Percentiles rank a stretch among this genome's conserved stretches.
Conservation (phyloP, 2,329 filamentous ascomycete species). For the Fusarium sp. region DNA sequence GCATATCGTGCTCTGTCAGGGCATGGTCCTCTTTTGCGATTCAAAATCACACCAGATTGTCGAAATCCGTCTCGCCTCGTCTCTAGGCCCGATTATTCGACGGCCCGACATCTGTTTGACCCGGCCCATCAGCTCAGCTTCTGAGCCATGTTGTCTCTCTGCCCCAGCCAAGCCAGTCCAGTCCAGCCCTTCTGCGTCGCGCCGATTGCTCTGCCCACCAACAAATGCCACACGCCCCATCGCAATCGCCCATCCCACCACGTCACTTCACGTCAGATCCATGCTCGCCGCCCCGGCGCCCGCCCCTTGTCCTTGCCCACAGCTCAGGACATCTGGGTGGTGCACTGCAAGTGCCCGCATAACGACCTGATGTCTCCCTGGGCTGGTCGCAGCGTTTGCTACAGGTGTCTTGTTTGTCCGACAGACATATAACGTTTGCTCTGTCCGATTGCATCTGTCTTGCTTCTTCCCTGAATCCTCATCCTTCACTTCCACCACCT, state of each 20-base stretch:
- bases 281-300: constrained; percentile 33
- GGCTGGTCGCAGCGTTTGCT: constrained; percentile 13
- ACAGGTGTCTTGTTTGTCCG: constrained; percentile 17
- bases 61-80: constrained; percentile 28
- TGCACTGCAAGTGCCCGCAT: constrained; percentile 41
- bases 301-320: constrained; percentile 36
- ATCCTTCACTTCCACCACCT: constrained; percentile 21
- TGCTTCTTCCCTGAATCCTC: constrained; percentile 23
- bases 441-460: constrained; percentile 19
- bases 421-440: constrained; percentile 38
- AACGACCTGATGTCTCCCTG: constrained; percentile 35
- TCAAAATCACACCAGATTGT: constrained; percentile 14
- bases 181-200: constrained; percentile 27
- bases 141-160: constrained; percentile 30
- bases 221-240: constrained; percentile 42
- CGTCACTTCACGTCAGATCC: constrained; percentile 48
- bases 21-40: constrained; percentile 6
- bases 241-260: constrained; percentile 42
- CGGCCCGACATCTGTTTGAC: constrained; percentile 34
- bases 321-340: constrained; percentile 21
- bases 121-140: constrained; percentile 36
- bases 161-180: constrained; percentile 19
- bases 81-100: constrained; percentile 35
- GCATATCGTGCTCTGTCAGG: constrained; percentile 17
- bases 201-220: constrained; percentile 41